Base-by-base conservation (phyloP, 148 eudicot species). In the Hydrangea macrophylla region DNA sequence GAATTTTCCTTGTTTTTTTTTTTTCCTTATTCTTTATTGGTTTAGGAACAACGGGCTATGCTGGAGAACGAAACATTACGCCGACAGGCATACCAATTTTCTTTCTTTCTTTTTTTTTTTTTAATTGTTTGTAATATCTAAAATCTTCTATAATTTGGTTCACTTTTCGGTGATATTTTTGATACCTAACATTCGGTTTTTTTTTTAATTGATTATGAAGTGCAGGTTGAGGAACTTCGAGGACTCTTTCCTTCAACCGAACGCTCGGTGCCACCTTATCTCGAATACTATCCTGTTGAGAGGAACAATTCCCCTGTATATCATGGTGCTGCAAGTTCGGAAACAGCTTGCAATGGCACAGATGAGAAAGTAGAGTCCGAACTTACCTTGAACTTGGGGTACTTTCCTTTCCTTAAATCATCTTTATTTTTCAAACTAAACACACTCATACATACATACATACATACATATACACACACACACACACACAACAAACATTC, bases 171-270 rank as follows among this genome's bases (percentile, higher is more conserved):
- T 31, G 23, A 6, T 22, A 6, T 22, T 23, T n/a, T 13, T 40
- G 27, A 55, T 12, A 12, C 61, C 30, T 67, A 20, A 59, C 17
- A 18, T 28, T 9, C 23, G 37, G n/a, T n/a, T 67, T 26, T 30
- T 44, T n/a, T 51, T n/a, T 55, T 56, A 39, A 51, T 9, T 33
- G 33, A 1, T 40, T 56, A 24, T 64, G 50, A 69, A 65, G 13
- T 51, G 57, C 73, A 90, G 93, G 81, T 90, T 67, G 87, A 86
- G 45, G 85, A 90, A 72, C 90, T 88, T 57, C 84, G 65, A 44
- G 82, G 77, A 18, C 60, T 64, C 37, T 39, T 58, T 53, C 80
- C 80, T 9, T 57, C 78, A 33, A 61, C 77, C 44, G 80, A 73
- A 66, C 70, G 51, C 9, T 62, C 77, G 10, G 72, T 68, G 20